Conservation (phyloP, 1,284 basidiomycete genomes). For the Peniophora sp. region DNA sequence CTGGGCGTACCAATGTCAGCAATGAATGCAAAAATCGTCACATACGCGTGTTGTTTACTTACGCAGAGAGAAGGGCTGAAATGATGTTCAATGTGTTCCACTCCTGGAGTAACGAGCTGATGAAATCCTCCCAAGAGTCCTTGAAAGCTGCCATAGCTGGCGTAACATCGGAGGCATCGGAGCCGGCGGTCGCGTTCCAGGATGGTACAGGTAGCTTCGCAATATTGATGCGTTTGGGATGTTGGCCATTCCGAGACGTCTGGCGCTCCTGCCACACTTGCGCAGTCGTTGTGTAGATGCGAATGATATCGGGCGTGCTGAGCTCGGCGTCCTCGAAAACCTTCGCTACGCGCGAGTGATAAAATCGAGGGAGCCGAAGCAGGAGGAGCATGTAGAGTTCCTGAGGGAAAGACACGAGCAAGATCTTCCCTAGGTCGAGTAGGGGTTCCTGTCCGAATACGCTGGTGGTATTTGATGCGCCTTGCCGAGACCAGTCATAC, state of each 20-base stretch:
- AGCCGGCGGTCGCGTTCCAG: not conserved
- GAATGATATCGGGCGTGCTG: conserved; percentile 55
- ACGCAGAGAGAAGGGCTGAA: conserved; percentile 63
- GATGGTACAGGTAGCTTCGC: conserved; percentile 34
- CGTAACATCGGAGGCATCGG: conserved; percentile 39
- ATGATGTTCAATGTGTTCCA: conserved; percentile 77
- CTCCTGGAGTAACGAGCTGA: conserved; percentile 61
- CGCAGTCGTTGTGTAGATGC: conserved; percentile 38
- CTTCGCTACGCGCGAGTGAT: conserved; percentile 64
- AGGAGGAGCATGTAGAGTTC: conserved; percentile 57
- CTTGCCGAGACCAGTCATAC: too few relatives aligned
- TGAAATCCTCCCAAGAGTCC: conserved; percentile 63
- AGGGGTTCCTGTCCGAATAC: too few relatives aligned
- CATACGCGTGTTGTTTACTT: too few relatives aligned
- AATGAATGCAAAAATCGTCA: not conserved
- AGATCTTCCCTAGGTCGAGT: conserved; percentile 11
- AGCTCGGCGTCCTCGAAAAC: conserved; percentile 74
- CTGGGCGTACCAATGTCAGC: not conserved
- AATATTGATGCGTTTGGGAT: not conserved
- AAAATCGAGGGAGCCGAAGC: conserved; percentile 60
- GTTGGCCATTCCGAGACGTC: not conserved
- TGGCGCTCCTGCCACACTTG: conserved; percentile 18
- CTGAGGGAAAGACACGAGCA: conserved; percentile 46
- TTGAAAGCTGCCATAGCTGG: conserved; percentile 60
- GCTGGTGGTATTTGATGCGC: too few relatives aligned